phyloP scores from a whole-genome alignment of 2,329 filamentous ascomycete species.

The Fusarium graminum region DNA sequence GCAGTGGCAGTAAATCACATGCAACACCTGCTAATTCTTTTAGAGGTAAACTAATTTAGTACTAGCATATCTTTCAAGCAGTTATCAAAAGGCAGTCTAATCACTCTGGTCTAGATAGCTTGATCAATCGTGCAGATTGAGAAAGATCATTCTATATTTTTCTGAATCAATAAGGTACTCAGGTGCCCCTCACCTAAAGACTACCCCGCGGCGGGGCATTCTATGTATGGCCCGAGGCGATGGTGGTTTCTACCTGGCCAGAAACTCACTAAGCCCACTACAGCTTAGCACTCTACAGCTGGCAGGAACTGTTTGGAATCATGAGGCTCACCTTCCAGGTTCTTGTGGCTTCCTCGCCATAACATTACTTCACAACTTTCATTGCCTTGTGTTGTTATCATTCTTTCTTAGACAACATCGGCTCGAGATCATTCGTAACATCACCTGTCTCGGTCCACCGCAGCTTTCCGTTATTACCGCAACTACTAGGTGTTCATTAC shows the following conservation, averaged over 20 bases:
- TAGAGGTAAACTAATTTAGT: not conserved
- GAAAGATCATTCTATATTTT: not conserved
- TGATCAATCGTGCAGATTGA: no score
- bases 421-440: not conserved
- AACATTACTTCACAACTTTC: not conserved
- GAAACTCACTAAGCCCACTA: not conserved
- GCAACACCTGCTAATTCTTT: not conserved
- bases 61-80: no score
- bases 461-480: not conserved
- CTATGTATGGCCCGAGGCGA: no score
- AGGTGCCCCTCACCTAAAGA: conserved; percentile 21
- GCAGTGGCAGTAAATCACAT: not conserved
- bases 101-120: no score
- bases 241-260: not conserved
- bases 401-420: no score
- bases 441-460: no score
- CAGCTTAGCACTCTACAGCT: not conserved
- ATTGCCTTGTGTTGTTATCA: not conserved
- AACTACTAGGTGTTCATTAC: not conserved
- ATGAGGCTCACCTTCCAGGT: not conserved
- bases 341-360: not conserved
- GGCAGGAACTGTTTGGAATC: not conserved
- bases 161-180: conserved; percentile 1
- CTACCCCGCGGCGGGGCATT: conserved; percentile 32
- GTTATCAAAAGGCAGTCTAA: no score